Percentiles rank a stretch among this genome's conserved stretches.
Conservation (phyloP, 805 yeast genomes). For the Nakazawaea laoshanensis region DNA sequence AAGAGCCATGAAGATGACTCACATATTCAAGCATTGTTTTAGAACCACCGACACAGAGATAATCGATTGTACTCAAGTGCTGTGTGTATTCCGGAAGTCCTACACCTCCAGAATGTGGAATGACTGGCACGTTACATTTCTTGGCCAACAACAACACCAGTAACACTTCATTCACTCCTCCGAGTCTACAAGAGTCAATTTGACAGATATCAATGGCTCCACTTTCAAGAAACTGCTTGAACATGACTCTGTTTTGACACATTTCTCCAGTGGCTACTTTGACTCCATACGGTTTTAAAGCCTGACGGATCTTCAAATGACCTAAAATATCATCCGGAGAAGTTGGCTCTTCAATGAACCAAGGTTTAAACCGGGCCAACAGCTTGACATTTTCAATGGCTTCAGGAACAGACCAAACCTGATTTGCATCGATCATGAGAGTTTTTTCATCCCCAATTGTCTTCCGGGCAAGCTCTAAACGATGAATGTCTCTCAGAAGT, state of each 20-base stretch:
- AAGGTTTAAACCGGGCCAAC: slow-evolving; percentile 15
- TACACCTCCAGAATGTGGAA: slow-evolving; percentile 18
- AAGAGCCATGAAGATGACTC: slow-evolving; percentile 15
- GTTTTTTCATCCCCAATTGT: slow-evolving; percentile 28
- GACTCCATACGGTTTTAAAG: slow-evolving; percentile 14
- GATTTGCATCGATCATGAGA: slow-evolving; percentile 19
- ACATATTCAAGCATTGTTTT: slow-evolving; percentile 16
- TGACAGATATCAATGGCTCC: slow-evolving; percentile 18
- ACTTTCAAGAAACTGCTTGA: slow-evolving; percentile 16
- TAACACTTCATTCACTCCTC: slow-evolving; percentile 17
- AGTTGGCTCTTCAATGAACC: slow-evolving; percentile 19
- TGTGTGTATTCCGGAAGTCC: slow-evolving; percentile 18
- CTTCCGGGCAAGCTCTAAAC: slow-evolving; percentile 28
- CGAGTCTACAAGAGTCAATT: slow-evolving; percentile 16
- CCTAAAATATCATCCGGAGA: slow-evolving; percentile 19
- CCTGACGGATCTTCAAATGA: slow-evolving; percentile 15
- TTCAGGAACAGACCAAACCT: slow-evolving; percentile 18
- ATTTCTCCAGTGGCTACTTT: slow-evolving; percentile 19
- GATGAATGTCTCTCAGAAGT: slow-evolving; percentile 25
- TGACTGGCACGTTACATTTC: slow-evolving; percentile 15
- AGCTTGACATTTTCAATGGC: slow-evolving; percentile 17
- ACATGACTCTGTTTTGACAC: slow-evolving; percentile 18
- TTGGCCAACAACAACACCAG: slow-evolving; percentile 17
- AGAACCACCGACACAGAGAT: slow-evolving; percentile 13
- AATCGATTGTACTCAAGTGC: slow-evolving; percentile 17